phyloP scores from a whole-genome alignment of 2,329 filamentous ascomycete genomes.

The Epichloe typhina region DNA sequence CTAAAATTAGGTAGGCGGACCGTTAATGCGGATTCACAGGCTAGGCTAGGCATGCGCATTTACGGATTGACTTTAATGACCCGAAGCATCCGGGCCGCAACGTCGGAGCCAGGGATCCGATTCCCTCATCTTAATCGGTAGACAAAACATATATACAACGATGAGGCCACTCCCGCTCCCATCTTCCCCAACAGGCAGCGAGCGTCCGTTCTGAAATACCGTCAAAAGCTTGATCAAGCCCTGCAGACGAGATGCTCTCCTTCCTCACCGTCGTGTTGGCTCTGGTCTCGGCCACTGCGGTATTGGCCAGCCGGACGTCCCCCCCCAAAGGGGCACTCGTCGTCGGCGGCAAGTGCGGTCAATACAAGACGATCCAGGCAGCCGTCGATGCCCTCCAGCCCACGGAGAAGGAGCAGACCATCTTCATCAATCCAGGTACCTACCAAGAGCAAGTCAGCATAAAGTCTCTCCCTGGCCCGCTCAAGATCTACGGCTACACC shows the following conservation, averaged over 20 bases:
- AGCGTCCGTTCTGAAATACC: background rate
- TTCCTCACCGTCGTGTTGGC: background rate
- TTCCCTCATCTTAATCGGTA: too few species aligned
- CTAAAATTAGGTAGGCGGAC: too few species aligned
- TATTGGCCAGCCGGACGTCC: background rate
- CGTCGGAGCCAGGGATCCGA: too few species aligned
- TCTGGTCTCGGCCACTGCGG: background rate
- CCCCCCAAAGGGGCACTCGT: background rate
- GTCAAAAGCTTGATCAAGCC: background rate
- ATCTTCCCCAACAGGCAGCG: too few species aligned
- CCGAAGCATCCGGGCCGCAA: too few species aligned
- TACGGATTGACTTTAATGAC: too few species aligned
- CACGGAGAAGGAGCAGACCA: background rate
- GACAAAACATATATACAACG: too few species aligned
- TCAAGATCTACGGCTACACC: constrained; percentile 48
- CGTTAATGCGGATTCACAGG: too few species aligned
- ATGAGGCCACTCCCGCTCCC: too few species aligned
- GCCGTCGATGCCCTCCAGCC: background rate
- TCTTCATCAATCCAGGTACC: background rate
- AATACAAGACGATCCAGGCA: background rate
- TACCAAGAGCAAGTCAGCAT: background rate
- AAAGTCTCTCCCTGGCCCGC: constrained; percentile 11
- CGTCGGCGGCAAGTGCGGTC: background rate
- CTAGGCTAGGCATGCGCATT: too few species aligned
- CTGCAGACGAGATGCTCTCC: background rate